Percentiles rank a stretch among this genome's conserved stretches.
These are phyloP conservation scores for Trichosporon inkin DNA, from an alignment of 1,284 basidiomycete genomes.

Conservation along the genomic window DNA sequence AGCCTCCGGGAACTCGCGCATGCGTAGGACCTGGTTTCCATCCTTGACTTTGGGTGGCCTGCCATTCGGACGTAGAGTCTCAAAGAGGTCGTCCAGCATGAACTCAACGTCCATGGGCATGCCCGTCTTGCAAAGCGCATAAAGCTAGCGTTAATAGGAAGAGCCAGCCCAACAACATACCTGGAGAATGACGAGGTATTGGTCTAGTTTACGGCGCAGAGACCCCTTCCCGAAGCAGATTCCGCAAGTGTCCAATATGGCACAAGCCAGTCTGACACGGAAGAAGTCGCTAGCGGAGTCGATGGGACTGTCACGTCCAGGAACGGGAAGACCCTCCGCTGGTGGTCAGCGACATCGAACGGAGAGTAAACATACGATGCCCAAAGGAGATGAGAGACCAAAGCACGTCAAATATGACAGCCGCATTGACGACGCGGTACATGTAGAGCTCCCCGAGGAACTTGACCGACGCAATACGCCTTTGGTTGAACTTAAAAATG, in stretches of 20 bases:
- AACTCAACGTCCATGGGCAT: slow-evolving; percentile 97
- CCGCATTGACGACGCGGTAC: slow-evolving; percentile 84
- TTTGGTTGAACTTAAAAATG: slow-evolving; percentile 90
- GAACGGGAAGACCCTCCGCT: slow-evolving; percentile 83
- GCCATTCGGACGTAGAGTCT: slow-evolving; percentile 76
- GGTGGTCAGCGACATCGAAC: background rate
- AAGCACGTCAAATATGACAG: slow-evolving; percentile 85
- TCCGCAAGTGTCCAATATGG: slow-evolving; percentile 91
- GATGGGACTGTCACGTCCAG: slow-evolving; percentile 66
- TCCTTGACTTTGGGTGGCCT: slow-evolving; percentile 23
- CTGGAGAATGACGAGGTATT: slow-evolving; percentile 89
- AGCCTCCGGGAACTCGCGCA: slow-evolving; percentile 76
- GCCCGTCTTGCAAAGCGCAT: slow-evolving; percentile 77
- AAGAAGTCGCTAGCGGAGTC: slow-evolving; percentile 97
- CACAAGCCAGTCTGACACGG: slow-evolving; percentile 84
- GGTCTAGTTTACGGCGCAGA: slow-evolving; percentile 85
- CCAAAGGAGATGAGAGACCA: slow-evolving; percentile 97
- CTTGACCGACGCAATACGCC: slow-evolving; percentile 82
- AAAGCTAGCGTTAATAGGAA: slow-evolving; percentile 59
- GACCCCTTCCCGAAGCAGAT: slow-evolving; percentile 93
- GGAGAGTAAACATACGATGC: slow-evolving; percentile 70
- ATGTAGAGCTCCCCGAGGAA: slow-evolving; percentile 97
- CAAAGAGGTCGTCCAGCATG: slow-evolving; percentile 88
- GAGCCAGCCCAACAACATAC: slow-evolving; percentile 52
- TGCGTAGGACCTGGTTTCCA: slow-evolving; percentile 48